These are phyloP conservation scores for Ajuga chamaepitys DNA, from an alignment of 257 asterid genomes.

Conservation along the genomic window DNA sequence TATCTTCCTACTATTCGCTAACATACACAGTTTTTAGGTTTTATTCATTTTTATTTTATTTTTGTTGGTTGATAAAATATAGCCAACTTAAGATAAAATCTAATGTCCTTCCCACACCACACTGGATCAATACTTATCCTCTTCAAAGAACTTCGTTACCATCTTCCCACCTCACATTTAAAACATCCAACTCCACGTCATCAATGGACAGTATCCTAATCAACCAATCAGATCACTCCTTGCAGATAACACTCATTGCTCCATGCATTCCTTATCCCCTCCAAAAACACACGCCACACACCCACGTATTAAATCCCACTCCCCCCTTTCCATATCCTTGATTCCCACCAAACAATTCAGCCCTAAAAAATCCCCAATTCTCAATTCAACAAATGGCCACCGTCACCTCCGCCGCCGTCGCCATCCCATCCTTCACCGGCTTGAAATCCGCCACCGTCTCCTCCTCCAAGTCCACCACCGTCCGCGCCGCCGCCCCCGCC, in stretches of 20 bases:
- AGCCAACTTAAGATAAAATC: not conserved
- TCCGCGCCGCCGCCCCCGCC: slow-evolving; percentile 25
- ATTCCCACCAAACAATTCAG: slow-evolving; percentile 6
- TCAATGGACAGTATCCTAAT: slow-evolving; percentile 28
- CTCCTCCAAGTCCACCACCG: not conserved
- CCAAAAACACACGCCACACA: slow-evolving; percentile 35
- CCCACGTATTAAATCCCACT: slow-evolving; percentile 23
- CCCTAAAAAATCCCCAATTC: not conserved
- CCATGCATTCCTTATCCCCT: slow-evolving; percentile 25
- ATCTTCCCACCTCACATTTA: slow-evolving; percentile 18
- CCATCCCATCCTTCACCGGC: slow-evolving; percentile 6
- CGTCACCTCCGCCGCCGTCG: slow-evolving; percentile 34
- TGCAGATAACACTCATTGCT: slow-evolving; percentile 22
- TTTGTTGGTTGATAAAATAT: too few relatives aligned
- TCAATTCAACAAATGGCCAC: slow-evolving; percentile 34
- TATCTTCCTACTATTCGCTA: too few relatives aligned
- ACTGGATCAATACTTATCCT: not conserved
- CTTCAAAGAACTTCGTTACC: not conserved
- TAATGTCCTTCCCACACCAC: not conserved
- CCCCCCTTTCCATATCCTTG: slow-evolving; percentile 15
- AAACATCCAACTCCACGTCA: slow-evolving; percentile 34
- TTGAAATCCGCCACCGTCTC: not conserved
- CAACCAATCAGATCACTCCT: slow-evolving; percentile 26
- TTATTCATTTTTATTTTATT: too few relatives aligned
- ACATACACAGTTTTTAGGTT: too few relatives aligned